Evolutionary conservation across 352 stramenopile species (phyloP).

Genomic region (Globisporangium heterothallicum): DNA sequence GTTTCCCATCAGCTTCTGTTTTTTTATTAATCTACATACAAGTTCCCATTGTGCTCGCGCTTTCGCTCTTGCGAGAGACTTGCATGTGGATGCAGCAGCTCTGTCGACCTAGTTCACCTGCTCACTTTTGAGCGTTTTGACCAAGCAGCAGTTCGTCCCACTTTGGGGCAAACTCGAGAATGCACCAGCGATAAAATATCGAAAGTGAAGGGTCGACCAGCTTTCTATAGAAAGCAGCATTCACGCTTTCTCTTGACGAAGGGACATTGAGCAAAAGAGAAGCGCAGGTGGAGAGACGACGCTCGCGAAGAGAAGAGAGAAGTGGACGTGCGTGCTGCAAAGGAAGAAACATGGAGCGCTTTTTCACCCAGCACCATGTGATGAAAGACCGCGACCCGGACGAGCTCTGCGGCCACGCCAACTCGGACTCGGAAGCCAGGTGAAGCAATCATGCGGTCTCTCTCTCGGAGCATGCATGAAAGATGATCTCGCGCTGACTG

Average conservation of each 20-base stretch:
- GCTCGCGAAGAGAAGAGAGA: neutral
- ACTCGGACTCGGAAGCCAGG: slow-evolving; percentile 77
- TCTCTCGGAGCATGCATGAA: neutral
- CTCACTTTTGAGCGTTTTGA: no score
- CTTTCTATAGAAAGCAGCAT: no score
- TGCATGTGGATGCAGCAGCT: neutral
- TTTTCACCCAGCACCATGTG: slow-evolving; percentile 76
- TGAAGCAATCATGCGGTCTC: slow-evolving; percentile 13
- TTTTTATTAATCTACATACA: no score
- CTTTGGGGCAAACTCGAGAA: slow-evolving; percentile 1
- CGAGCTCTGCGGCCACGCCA: slow-evolving; percentile 35
- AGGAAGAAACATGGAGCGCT: slow-evolving; percentile 51
- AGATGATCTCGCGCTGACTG: no score
- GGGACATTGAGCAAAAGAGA: slow-evolving; percentile 5
- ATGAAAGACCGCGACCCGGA: slow-evolving; percentile 68
- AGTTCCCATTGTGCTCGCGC: no score
- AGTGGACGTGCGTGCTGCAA: neutral
- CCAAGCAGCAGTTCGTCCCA: neutral
- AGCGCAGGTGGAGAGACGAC: neutral
- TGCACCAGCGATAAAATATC: slow-evolving; percentile 1
- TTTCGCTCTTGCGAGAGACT: no score
- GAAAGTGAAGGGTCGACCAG: no score
- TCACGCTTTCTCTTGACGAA: neutral
- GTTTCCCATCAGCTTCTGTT: neutral
- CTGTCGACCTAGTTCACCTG: no score